A percentile compares a stretch with the other conserved stretches of the same genome.
Evolutionary conservation across 1,284 basidiomycete species (phyloP).

Genomic region (Lentinus polychrous): DNA sequence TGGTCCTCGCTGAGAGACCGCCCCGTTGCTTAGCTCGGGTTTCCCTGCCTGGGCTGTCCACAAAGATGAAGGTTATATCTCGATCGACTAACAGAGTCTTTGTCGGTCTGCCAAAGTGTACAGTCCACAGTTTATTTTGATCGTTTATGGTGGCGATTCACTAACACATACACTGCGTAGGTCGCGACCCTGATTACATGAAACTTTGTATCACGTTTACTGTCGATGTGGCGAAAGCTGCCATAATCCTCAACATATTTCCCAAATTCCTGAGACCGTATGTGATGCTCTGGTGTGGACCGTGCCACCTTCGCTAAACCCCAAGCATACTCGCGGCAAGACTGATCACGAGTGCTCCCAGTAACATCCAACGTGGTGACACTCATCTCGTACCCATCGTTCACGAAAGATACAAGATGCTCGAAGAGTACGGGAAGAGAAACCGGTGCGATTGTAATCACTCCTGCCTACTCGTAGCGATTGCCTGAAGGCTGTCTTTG

Average conservation of each 20-base stretch:
- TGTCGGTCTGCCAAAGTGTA: conserved; percentile 34
- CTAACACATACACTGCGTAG: neutral
- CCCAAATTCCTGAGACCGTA: conserved; percentile 35
- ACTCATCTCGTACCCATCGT: conserved; percentile 31
- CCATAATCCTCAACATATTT: conserved; percentile 24
- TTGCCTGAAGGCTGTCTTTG: neutral
- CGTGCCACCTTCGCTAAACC: neutral
- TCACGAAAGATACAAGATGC: conserved; percentile 30
- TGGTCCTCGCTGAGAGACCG: no score
- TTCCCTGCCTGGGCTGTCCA: conserved; percentile 23
- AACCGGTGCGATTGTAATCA: conserved; percentile 24
- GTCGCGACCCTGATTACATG: conserved; percentile 24
- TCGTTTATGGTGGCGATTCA: neutral
- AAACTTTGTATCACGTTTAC: conserved; percentile 29
- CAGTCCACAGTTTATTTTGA: conserved; percentile 22
- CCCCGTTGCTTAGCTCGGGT: conserved; percentile 30
- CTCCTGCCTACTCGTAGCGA: neutral
- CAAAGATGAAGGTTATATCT: conserved; percentile 32
- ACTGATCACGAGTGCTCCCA: conserved; percentile 12
- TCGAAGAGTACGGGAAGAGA: conserved; percentile 30
- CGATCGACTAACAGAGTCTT: conserved; percentile 34
- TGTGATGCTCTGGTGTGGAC: conserved; percentile 9
- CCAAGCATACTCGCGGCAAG: conserved; percentile 14
- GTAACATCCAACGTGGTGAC: conserved; percentile 14
- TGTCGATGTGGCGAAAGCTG: conserved; percentile 22